Percentiles rank a stretch among this genome's conserved stretches.
Conservation (phyloP, 192 early-diverging fungal genomes). For the Jimgerdemannia lactiflua region DNA sequence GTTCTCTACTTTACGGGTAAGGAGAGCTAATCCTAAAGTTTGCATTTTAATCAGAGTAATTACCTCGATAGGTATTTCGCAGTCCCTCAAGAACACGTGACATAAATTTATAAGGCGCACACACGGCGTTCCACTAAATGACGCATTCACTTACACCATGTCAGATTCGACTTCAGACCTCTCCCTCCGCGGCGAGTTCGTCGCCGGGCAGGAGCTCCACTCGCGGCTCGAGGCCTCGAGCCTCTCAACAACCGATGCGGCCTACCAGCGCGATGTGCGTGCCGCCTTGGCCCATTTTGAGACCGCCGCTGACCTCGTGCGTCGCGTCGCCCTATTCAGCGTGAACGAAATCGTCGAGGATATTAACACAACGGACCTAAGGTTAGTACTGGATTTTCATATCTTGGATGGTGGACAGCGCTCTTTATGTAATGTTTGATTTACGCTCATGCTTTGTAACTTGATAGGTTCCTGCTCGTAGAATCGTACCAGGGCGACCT, state of each 20-base stretch:
- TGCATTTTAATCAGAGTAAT: no score
- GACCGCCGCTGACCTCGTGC: constrained; percentile 44
- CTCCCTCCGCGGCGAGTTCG: constrained; percentile 29
- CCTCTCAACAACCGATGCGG: constrained; percentile 40
- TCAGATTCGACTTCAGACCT: constrained; percentile 4
- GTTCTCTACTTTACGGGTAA: no score
- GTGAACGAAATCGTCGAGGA: constrained; percentile 88
- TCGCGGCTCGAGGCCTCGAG: constrained; percentile 35
- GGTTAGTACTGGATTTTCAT: constrained; percentile 25
- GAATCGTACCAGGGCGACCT: constrained; percentile 59
- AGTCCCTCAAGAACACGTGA: no score
- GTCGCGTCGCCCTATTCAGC: constrained; percentile 73
- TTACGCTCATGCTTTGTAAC: not conserved
- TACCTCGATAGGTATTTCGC: no score
- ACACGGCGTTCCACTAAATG: no score
- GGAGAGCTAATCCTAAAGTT: no score
- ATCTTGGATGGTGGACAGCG: not conserved
- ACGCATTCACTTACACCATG: not conserved
- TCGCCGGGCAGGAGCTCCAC: constrained; percentile 17
- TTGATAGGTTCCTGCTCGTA: constrained; percentile 50
- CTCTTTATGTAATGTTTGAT: not conserved
- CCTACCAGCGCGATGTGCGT: constrained; percentile 46
- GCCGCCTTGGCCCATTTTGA: constrained; percentile 42
- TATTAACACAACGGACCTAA: constrained; percentile 77
- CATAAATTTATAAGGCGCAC: no score